Conservation (phyloP, 106 monocot genomes). For the Alisma plantagoaquatica region DNA sequence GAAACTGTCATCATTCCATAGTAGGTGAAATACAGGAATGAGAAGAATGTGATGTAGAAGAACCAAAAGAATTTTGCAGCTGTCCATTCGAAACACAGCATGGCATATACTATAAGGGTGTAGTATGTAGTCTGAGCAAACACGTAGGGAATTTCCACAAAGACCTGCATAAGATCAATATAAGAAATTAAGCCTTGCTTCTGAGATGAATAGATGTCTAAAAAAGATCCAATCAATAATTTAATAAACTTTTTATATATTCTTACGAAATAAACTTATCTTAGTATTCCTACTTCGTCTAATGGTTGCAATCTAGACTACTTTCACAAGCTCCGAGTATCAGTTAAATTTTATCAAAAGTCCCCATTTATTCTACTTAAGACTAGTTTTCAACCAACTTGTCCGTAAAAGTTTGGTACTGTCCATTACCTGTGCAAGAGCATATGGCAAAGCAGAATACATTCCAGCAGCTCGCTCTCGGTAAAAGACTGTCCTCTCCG, state of each 20-base stretch:
- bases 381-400: too few species aligned
- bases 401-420: too few species aligned
- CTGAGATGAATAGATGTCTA: neutral
- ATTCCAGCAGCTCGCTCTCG: slow-evolving; percentile 74
- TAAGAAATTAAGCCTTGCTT: neutral
- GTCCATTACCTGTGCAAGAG: slow-evolving; percentile 46
- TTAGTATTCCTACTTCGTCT: too few species aligned
- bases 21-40: slow-evolving; percentile 57
- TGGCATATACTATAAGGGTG: slow-evolving; percentile 33
- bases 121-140: slow-evolving; percentile 33
- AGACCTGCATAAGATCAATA: slow-evolving; percentile 30
- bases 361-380: too few species aligned
- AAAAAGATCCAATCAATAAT: too few species aligned
- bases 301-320: too few species aligned
- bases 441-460: slow-evolving; percentile 76
- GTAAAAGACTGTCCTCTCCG: slow-evolving; percentile 63
- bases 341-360: too few species aligned
- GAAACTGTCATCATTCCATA: slow-evolving; percentile 69
- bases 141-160: slow-evolving; percentile 58
- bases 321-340: too few species aligned
- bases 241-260: too few species aligned
- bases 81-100: slow-evolving; percentile 54
- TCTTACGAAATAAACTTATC: too few species aligned
- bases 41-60: slow-evolving; percentile 34
- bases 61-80: slow-evolving; percentile 54